Conservation (phyloP, 805 yeast species). For the Myxozyma lipomycoides region DNA sequence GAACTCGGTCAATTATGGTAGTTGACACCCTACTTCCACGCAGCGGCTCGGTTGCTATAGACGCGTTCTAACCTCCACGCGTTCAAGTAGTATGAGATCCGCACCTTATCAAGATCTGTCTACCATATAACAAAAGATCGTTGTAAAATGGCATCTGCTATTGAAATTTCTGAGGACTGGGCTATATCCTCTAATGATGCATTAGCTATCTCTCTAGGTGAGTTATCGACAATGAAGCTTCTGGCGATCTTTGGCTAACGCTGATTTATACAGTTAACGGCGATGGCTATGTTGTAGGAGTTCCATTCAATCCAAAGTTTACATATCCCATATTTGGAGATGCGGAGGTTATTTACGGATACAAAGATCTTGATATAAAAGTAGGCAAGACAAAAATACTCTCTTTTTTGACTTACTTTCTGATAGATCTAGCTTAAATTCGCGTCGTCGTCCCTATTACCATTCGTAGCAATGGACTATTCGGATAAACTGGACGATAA, state of each 20-base stretch:
- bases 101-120: too few relatives aligned
- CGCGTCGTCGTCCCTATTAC: conserved; percentile 69
- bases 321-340: conserved; percentile 95
- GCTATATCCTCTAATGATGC: conserved; percentile 69
- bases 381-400: conserved; percentile 31
- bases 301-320: conserved; percentile 64
- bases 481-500: conserved; percentile 43
- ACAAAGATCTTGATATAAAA: conserved; percentile 60
- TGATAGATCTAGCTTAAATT: conserved; percentile 46
- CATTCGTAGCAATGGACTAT: conserved; percentile 62
- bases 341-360: conserved; percentile 84
- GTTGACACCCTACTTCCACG: too few relatives aligned
- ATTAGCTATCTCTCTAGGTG: conserved; percentile 48
- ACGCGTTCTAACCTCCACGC: too few relatives aligned
- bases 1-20: too few relatives aligned
- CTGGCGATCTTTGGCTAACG: not conserved
- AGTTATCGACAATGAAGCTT: too few relatives aligned
- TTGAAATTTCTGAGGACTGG: conserved; percentile 56
- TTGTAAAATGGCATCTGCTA: too few relatives aligned
- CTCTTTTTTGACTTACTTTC: not conserved
- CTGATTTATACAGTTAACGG: conserved; percentile 7
- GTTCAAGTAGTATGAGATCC: too few relatives aligned
- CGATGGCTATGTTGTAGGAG: conserved; percentile 6
- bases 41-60: too few relatives aligned
- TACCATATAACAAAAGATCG: too few relatives aligned